Conservation (phyloP, 257 asterid species). For the Capsicum pubescens region DNA sequence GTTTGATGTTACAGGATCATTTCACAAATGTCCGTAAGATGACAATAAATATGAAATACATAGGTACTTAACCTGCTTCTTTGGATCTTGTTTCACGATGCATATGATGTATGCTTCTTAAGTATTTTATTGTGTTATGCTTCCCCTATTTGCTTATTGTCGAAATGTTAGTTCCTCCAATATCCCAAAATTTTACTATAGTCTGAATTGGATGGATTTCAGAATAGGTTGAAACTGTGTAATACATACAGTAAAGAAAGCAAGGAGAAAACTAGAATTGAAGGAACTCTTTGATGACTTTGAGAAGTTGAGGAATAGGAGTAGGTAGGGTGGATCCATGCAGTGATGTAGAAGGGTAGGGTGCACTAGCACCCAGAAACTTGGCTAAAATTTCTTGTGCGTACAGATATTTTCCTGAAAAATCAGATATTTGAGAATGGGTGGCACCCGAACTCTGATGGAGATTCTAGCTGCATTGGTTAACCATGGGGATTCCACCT, state of each 20-base stretch:
- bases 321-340: neutral
- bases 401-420: neutral
- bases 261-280: neutral
- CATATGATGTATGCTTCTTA: neutral
- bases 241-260: neutral
- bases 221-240: constrained; percentile 18
- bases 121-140: constrained; percentile 14
- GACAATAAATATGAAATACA: constrained; percentile 83
- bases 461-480: neutral
- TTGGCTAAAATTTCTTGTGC: constrained; percentile 10
- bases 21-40: constrained; percentile 70
- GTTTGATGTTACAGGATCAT: constrained; percentile 71
- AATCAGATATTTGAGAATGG: neutral
- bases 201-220: neutral
- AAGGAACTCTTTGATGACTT: constrained; percentile 2
- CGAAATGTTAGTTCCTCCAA: constrained; percentile 15
- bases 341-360: constrained; percentile 9
- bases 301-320: constrained; percentile 7
- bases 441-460: constrained; percentile 2
- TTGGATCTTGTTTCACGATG: neutral
- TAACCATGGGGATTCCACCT: neutral
- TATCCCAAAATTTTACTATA: neutral
- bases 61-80: constrained; percentile 56
- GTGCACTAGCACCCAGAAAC: neutral
- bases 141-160: constrained; percentile 26